Evolutionary conservation across 495 filamentous ascomycete genomes (phyloP).

Genomic region (Hypoxylon crocopeplum): DNA sequence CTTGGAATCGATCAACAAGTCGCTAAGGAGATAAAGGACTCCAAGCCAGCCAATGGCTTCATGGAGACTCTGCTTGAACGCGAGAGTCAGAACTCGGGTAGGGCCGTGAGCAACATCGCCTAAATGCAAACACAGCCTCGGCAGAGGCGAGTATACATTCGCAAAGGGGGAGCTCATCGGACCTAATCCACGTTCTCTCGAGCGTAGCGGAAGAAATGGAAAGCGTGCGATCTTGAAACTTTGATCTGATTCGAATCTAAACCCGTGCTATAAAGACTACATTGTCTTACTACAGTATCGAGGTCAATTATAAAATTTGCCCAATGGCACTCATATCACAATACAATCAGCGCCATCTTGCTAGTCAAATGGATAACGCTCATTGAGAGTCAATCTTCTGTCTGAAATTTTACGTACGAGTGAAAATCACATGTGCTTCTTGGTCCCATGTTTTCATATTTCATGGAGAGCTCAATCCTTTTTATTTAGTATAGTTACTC

Average conservation of each 20-base stretch:
- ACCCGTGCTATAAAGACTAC: slow-evolving; percentile 11
- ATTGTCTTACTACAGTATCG: slow-evolving; percentile 7
- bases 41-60: slow-evolving; percentile 37
- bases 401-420: not conserved
- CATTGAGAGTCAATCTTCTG: slow-evolving; percentile 25
- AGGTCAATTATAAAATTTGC: slow-evolving; percentile 20
- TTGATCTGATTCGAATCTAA: slow-evolving; percentile 28
- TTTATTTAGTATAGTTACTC: not conserved
- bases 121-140: slow-evolving; percentile 23
- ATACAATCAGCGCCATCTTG: slow-evolving; percentile 43
- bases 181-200: slow-evolving; percentile 43
- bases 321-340: slow-evolving; percentile 22
- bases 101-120: slow-evolving; percentile 28
- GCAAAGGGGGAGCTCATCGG: slow-evolving; percentile 42
- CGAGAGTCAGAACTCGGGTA: slow-evolving; percentile 32
- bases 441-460: not conserved
- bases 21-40: slow-evolving; percentile 58
- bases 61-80: slow-evolving; percentile 50
- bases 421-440: not conserved
- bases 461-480: not conserved
- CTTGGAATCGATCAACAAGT: slow-evolving; percentile 67
- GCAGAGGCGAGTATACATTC: slow-evolving; percentile 12
- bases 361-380: slow-evolving; percentile 38
- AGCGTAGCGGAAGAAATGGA: slow-evolving; percentile 35
- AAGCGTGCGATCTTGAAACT: slow-evolving; percentile 15